phyloP scores from a whole-genome alignment of 768 basidiomycete genomes.

The Russula olivacea region DNA sequence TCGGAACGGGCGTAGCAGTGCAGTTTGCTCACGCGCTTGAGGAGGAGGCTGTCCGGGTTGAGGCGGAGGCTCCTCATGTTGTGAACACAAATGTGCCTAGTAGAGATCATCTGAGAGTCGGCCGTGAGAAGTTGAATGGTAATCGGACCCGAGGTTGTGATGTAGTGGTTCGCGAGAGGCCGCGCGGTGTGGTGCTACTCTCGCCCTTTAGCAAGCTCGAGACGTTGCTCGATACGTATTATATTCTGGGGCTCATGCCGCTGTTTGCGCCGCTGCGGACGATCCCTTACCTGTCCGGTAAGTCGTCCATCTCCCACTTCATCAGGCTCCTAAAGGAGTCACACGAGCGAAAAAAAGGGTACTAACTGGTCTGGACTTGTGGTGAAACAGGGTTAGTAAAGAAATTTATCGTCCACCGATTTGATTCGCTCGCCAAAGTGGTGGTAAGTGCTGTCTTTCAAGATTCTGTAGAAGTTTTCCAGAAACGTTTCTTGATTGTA shows the following conservation, averaged over 20 bases:
- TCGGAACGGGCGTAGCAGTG: constrained; percentile 76
- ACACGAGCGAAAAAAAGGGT: constrained; percentile 4
- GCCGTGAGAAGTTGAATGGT: neutral
- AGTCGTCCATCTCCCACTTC: constrained; percentile 30
- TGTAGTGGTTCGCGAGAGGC: constrained; percentile 29
- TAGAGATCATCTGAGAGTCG: neutral
- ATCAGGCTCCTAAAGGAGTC: neutral
- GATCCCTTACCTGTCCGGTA: constrained; percentile 59
- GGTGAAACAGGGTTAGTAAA: constrained; percentile 46
- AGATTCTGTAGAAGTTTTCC: constrained; percentile 2
- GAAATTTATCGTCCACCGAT: constrained; percentile 48
- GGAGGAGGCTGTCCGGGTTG: constrained; percentile 19
- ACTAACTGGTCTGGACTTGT: neutral
- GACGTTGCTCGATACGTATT: constrained; percentile 61
- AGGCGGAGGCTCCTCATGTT: constrained; percentile 26
- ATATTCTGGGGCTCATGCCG: constrained; percentile 60
- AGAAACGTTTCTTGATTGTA: neutral
- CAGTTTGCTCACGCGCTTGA: constrained; percentile 40
- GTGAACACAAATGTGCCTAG: neutral
- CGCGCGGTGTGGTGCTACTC: constrained; percentile 39
- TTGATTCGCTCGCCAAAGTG: constrained; percentile 59
- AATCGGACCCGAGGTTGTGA: neutral
- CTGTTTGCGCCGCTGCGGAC: constrained; percentile 61
- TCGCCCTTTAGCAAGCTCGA: constrained; percentile 36
- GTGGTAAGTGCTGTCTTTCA: constrained; percentile 40